Conservation (phyloP, 805 yeast genomes). For the Sugiyamaella boreocaroliniensis region DNA sequence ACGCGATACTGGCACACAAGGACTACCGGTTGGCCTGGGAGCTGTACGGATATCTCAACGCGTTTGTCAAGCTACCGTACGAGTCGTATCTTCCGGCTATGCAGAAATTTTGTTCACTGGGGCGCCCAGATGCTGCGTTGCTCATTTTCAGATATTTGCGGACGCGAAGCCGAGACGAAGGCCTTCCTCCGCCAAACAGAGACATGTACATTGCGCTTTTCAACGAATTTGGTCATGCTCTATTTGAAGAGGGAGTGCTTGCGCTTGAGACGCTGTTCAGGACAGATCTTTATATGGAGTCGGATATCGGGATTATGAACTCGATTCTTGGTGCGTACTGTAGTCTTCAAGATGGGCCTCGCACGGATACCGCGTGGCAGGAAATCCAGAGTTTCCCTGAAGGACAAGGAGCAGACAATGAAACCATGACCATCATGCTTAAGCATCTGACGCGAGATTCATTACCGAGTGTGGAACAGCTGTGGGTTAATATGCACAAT, state of each 20-base stretch:
- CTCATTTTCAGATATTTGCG: conserved; percentile 56
- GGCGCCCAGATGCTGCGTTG: conserved; percentile 56
- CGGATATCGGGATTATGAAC: conserved; percentile 54
- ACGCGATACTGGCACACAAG: conserved; percentile 37
- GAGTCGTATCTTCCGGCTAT: conserved; percentile 55
- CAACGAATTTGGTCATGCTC: conserved; percentile 50
- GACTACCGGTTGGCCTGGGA: conserved; percentile 47
- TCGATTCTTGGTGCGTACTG: conserved; percentile 59
- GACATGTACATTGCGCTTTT: conserved; percentile 58
- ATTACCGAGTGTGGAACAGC: conserved; percentile 47
- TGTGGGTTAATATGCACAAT: conserved; percentile 54
- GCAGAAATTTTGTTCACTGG: conserved; percentile 45
- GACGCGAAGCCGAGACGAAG: conserved; percentile 47
- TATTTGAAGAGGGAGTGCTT: conserved; percentile 58
- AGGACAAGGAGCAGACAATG: conserved; percentile 49
- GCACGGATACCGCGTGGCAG: conserved; percentile 46
- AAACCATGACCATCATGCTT: conserved; percentile 60
- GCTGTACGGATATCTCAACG: conserved; percentile 50
- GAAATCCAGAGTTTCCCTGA: conserved; percentile 49
- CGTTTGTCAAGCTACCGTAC: conserved; percentile 50
- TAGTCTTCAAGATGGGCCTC: conserved; percentile 40
- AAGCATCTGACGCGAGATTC: conserved; percentile 51
- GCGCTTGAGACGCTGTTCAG: conserved; percentile 58
- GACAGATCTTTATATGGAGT: conserved; percentile 51
- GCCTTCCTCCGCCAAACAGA: conserved; percentile 43